phyloP scores from a whole-genome alignment of 805 yeast genomes.

The Myxozyma neglecta region DNA sequence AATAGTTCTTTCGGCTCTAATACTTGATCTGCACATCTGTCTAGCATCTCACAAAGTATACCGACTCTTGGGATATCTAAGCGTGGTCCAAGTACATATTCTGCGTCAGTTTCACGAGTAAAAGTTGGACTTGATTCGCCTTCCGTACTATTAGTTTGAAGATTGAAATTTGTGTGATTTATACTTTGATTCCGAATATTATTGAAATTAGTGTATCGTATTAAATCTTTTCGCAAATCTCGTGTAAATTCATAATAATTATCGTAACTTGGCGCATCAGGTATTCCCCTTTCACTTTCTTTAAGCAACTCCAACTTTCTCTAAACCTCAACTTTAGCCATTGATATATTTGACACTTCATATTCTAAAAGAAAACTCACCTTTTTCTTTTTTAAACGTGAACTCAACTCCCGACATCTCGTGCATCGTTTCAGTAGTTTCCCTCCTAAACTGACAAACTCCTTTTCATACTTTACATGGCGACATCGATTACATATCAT shows the following conservation, averaged over 20 bases:
- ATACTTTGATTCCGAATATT: not conserved
- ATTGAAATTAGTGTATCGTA: not conserved
- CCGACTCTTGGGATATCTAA: conserved; percentile 7
- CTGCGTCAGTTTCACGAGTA: conserved; percentile 5
- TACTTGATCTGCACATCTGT: not conserved
- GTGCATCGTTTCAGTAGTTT: conserved; percentile 5
- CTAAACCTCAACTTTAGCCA: not conserved
- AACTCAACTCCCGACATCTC: conserved; percentile 12
- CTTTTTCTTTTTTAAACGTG: conserved; percentile 16
- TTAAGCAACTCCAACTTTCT: not conserved
- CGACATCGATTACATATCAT: conserved; percentile 16
- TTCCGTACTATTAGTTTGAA: too few species aligned
- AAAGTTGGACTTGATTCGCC: not conserved
- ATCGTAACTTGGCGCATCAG: conserved; percentile 9
- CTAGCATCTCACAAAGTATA: not conserved
- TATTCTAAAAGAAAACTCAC: too few species aligned
- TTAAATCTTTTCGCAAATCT: conserved; percentile 9
- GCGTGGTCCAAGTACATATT: conserved; percentile 1
- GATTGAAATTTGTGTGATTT: not conserved
- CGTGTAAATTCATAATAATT: conserved; percentile 16
- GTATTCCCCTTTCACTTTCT: conserved; percentile 3
- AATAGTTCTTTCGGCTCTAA: conserved; percentile 16
- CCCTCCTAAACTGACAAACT: conserved; percentile 6
- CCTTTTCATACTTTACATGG: conserved; percentile 3
- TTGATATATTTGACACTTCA: too few species aligned